phyloP scores from a whole-genome alignment of 2,329 filamentous ascomycete species.

The Colletotrichum sp. region DNA sequence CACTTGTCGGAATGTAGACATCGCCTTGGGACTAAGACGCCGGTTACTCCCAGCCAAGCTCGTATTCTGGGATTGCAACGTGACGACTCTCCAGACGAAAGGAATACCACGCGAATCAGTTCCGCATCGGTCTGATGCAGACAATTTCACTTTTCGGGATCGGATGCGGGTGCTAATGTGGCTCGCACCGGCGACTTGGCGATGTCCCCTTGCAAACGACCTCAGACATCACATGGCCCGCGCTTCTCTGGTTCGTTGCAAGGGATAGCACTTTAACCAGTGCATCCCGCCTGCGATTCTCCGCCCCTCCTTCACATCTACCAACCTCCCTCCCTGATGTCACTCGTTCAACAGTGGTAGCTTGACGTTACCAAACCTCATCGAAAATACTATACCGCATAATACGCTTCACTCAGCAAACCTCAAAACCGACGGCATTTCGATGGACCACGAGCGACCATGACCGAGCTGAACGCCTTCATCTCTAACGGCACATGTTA shows the following conservation, averaged over 20 bases:
- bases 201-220: neutral
- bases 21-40: neutral
- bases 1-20: slow-evolving; percentile 1
- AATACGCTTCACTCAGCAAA: neutral
- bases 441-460: neutral
- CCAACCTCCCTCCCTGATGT: neutral
- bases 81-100: neutral
- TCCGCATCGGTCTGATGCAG: neutral
- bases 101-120: neutral
- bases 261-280: neutral
- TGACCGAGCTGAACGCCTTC: slow-evolving; percentile 24
- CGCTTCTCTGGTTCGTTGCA: neutral
- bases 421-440: neutral
- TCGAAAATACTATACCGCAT: neutral
- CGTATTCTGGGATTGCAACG: neutral
- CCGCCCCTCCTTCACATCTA: neutral
- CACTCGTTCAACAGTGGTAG: neutral
- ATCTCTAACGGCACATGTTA: slow-evolving; percentile 40
- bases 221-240: neutral
- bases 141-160: neutral
- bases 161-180: neutral
- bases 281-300: neutral
- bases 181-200: neutral
- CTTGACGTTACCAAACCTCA: neutral
- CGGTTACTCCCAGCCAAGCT: neutral